These are phyloP conservation scores for Entrophospora sp. DNA, from an alignment of 192 early-diverging fungal species.

Conservation along the genomic window DNA sequence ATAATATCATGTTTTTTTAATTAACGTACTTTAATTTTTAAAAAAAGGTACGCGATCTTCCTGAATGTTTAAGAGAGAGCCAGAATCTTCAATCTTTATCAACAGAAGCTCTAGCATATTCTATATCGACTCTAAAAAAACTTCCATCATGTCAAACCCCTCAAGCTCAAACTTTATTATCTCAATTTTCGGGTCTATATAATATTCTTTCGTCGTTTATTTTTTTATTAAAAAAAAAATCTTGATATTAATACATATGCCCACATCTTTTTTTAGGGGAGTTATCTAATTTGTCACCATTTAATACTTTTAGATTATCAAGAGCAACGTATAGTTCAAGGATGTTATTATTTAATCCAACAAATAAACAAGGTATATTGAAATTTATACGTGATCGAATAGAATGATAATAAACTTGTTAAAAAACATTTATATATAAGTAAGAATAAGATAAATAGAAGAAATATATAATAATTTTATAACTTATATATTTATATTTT, in stretches of 20 bases:
- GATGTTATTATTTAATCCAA: too few relatives aligned
- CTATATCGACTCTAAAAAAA: background rate
- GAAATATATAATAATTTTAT: background rate
- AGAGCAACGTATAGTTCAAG: background rate
- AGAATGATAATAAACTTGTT: background rate
- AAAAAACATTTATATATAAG: background rate
- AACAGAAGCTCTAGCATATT: background rate
- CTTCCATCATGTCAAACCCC: background rate
- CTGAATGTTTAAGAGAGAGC: background rate
- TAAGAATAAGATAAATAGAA: background rate
- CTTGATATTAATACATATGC: background rate
- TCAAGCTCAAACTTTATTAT: background rate
- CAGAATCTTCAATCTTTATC: background rate
- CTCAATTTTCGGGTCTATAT: constrained; percentile 5
- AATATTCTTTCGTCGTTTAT: background rate
- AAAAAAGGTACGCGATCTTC: background rate
- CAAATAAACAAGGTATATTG: too few relatives aligned
- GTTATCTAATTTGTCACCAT: background rate
- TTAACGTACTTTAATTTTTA: background rate
- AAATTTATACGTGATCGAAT: background rate
- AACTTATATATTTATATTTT: background rate
- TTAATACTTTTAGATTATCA: background rate
- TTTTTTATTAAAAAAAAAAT: background rate
- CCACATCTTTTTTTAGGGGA: background rate
- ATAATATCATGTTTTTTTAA: background rate